These are phyloP conservation scores for Poteriospumella lacustris DNA, from an alignment of 108 stramenopile genomes.

Conservation along the genomic window DNA sequence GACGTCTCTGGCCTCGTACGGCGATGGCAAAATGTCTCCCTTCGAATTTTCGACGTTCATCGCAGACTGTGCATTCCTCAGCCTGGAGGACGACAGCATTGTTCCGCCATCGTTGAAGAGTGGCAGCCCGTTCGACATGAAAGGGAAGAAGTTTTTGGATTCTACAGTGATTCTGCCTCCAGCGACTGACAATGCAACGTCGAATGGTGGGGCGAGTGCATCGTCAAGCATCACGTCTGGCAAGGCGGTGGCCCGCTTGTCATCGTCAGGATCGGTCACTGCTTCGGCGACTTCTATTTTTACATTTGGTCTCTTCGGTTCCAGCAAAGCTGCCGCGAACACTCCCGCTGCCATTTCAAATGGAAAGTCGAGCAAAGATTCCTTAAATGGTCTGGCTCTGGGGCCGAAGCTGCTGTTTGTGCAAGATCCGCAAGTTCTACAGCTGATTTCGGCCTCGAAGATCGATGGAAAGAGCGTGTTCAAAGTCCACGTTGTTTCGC, in stretches of 20 bases:
- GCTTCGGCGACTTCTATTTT: neutral
- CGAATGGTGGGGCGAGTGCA: neutral
- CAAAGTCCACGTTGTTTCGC: neutral
- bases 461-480: neutral
- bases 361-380: neutral
- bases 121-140: neutral
- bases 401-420: neutral
- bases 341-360: neutral
- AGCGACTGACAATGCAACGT: neutral
- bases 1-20: no score
- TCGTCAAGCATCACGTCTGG: neutral
- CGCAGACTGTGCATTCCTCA: no score
- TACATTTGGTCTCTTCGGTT: neutral
- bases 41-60: no score
- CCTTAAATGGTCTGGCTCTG: neutral
- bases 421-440: conserved; percentile 7
- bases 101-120: neutral
- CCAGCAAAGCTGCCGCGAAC: neutral
- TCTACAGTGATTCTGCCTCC: neutral
- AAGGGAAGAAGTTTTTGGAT: neutral
- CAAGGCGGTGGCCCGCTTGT: neutral
- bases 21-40: no score
- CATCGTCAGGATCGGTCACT: neutral
- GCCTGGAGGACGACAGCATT: neutral
- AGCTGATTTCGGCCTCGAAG: neutral